Conservation (phyloP, 345 rosid genomes). For the Physaria fendleri region DNA sequence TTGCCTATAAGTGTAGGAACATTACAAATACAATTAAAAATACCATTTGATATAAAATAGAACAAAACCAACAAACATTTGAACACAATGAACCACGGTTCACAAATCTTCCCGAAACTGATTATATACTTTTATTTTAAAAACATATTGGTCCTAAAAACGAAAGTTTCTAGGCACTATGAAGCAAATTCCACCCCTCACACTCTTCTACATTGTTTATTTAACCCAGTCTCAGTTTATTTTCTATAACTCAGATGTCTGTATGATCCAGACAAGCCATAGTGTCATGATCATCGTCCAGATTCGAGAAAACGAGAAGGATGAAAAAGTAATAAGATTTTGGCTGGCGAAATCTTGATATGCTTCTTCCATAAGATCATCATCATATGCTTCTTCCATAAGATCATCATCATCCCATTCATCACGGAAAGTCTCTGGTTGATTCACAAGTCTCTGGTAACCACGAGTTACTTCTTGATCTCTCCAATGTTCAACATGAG, state of each 20-base stretch:
- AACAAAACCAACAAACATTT: neutral
- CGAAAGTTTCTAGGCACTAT: neutral
- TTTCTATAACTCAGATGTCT: neutral
- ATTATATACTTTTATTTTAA: neutral
- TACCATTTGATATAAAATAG: neutral
- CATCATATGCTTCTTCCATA: constrained; percentile 32
- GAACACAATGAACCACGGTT: neutral
- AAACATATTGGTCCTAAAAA: neutral
- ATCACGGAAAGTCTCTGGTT: constrained; percentile 42
- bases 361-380: constrained; percentile 37
- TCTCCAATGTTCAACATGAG: constrained; percentile 46
- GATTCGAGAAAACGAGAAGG: neutral
- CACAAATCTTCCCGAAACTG: neutral
- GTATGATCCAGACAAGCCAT: neutral
- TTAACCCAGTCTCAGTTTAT: neutral
- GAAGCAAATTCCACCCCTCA: neutral
- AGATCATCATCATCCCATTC: constrained; percentile 50
- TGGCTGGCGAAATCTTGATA: constrained; percentile 32
- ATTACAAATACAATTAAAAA: neutral
- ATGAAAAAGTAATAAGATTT: neutral
- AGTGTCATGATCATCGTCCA: neutral
- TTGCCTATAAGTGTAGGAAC: neutral
- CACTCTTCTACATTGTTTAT: neutral
- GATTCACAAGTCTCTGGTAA: neutral
- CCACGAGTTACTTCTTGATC: constrained; percentile 19